Conservation (phyloP, 176 grass and related monocot species). For the Carex kokanica region DNA sequence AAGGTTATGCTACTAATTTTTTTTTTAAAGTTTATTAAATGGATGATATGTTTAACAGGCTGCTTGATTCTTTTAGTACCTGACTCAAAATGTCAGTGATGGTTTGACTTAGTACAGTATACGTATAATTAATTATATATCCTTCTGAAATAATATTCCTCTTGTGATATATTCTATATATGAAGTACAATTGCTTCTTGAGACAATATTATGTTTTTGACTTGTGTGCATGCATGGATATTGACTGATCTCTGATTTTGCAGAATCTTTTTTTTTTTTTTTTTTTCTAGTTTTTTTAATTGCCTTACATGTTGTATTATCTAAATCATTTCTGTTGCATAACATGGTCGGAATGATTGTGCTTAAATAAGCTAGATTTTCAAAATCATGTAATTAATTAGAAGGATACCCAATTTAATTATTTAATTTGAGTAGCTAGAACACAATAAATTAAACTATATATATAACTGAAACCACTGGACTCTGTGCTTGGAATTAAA, state of each 20-base stretch:
- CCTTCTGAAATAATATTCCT: background rate
- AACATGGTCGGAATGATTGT: background rate
- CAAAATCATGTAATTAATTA: background rate
- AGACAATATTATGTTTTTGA: background rate
- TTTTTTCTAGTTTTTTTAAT: background rate
- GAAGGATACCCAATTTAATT: background rate
- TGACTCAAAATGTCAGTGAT: background rate
- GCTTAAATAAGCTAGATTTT: background rate
- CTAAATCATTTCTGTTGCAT: background rate
- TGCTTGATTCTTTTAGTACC: background rate
- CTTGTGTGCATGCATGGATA: too few species aligned
- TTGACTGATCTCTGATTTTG: too few species aligned
- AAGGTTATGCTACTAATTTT: background rate
- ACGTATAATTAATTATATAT: background rate
- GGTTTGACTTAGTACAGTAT: background rate
- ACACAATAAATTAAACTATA: background rate
- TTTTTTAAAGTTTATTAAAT: background rate
- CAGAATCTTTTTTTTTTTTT: background rate
- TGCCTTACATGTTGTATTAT: background rate
- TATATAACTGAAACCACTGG: background rate
- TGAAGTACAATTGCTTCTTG: background rate
- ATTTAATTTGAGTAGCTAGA: background rate
- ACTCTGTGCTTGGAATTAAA: background rate
- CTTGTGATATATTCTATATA: background rate
- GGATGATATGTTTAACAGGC: background rate